A percentile compares a stretch with the other conserved stretches of the same genome.
Evolutionary conservation across 805 yeast genomes (phyloP).

Genomic region (Saccharomycopsis amapae): DNA sequence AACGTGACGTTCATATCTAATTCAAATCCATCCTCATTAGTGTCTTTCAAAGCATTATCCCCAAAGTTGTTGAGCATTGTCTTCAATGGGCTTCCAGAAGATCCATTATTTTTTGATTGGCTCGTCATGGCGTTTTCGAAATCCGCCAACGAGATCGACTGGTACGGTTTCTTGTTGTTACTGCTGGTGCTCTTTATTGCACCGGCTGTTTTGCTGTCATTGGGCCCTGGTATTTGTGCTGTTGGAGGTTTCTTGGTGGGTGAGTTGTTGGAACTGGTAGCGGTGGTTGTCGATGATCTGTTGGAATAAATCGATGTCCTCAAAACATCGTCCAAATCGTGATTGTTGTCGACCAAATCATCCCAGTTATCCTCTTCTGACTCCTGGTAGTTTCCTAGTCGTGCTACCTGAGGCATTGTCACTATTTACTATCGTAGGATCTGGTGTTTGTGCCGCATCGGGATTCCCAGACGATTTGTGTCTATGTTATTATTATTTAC

Average conservation of each 20-base stretch:
- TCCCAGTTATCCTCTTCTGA: constrained; percentile 20
- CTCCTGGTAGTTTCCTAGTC: constrained; percentile 8
- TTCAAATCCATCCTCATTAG: no score
- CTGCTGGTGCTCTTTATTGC: background rate
- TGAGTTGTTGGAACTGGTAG: background rate
- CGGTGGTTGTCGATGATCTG: constrained; percentile 1
- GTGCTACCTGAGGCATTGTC: background rate
- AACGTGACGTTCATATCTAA: background rate
- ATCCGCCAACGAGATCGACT: constrained; percentile 11
- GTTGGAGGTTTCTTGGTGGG: background rate
- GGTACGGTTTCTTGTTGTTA: constrained; percentile 12
- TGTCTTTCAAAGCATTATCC: background rate
- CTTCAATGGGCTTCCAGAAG: background rate
- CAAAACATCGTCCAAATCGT: constrained; percentile 16
- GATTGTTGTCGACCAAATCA: constrained; percentile 17
- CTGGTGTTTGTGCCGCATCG: no score
- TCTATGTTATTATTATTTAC: no score
- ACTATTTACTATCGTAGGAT: no score
- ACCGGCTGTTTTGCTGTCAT: background rate
- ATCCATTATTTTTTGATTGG: background rate
- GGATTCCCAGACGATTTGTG: no score
- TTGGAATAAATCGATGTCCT: constrained; percentile 16
- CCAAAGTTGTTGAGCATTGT: background rate
- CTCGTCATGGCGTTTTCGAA: constrained; percentile 9
- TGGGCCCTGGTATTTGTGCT: background rate